Evolutionary conservation across 1,139 yeast genomes (phyloP).

Genomic region (Arxiozyma heterogenica): DNA sequence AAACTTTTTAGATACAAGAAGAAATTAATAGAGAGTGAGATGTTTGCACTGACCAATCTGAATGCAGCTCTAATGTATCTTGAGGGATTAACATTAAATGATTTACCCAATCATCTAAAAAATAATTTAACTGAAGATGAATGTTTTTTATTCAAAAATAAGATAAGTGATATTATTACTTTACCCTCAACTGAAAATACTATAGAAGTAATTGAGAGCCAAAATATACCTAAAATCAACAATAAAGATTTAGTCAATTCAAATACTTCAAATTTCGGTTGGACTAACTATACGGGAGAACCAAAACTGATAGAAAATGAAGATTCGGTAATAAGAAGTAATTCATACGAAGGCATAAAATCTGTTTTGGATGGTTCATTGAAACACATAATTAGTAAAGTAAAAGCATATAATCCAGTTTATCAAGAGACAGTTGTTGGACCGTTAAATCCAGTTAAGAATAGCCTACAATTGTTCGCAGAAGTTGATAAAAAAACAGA

Average conservation of each 20-base stretch:
- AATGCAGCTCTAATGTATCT: constrained; percentile 55
- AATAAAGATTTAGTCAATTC: background rate
- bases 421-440: background rate
- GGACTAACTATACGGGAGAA: constrained; percentile 2
- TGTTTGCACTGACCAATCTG: constrained; percentile 53
- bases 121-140: constrained; percentile 13
- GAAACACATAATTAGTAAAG: constrained; percentile 24
- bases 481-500: constrained; percentile 1
- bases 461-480: background rate
- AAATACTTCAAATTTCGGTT: background rate
- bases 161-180: constrained; percentile 15
- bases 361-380: constrained; percentile 25
- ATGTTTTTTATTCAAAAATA: constrained; percentile 11
- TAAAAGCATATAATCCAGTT: constrained; percentile 26
- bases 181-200: constrained; percentile 11
- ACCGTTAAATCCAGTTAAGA: background rate
- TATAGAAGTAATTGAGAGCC: background rate
- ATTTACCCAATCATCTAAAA: constrained; percentile 30
- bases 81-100: constrained; percentile 38
- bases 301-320: constrained; percentile 1
- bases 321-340: constrained; percentile 8
- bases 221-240: too few relatives aligned
- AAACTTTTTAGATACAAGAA: constrained; percentile 46
- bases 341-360: constrained; percentile 22
- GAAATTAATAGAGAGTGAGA: constrained; percentile 41